phyloP scores from a whole-genome alignment of 2,329 filamentous ascomycete species.

The Hirsutella thompsonii region DNA sequence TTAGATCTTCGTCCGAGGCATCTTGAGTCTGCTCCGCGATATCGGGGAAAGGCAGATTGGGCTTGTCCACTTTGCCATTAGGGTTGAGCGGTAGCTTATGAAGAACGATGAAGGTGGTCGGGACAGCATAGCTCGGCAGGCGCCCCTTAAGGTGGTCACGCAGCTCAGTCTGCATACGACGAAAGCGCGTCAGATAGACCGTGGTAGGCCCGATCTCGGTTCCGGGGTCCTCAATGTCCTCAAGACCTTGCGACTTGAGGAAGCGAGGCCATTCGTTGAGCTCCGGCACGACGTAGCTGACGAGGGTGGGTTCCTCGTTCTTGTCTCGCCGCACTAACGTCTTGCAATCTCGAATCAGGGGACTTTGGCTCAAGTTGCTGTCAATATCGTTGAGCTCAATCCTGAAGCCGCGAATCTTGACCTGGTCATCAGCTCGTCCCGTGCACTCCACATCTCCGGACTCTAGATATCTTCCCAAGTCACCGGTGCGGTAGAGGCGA shows the following conservation, averaged over 20 bases:
- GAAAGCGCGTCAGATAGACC: conserved; percentile 31
- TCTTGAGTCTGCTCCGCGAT: conserved; percentile 45
- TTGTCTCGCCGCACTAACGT: conserved; percentile 51
- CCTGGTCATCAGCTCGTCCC: conserved; percentile 74
- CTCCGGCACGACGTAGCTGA: conserved; percentile 82
- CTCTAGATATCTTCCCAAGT: conserved; percentile 64
- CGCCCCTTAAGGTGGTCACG: conserved; percentile 59
- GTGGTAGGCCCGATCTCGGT: conserved; percentile 27
- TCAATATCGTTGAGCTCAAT: conserved; percentile 95
- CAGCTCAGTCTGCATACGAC: conserved; percentile 33
- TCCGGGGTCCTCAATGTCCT: conserved; percentile 42
- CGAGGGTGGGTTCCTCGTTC: conserved; percentile 61
- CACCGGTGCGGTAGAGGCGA: conserved; percentile 76
- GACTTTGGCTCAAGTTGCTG: conserved; percentile 61
- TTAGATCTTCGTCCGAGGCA: conserved; percentile 20
- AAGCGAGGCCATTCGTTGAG: conserved; percentile 58
- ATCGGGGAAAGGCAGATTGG: conserved; percentile 69
- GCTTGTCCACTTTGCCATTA: conserved; percentile 71
- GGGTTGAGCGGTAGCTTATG: conserved; percentile 54
- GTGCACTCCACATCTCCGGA: conserved; percentile 62
- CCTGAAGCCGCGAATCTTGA: conserved; percentile 92
- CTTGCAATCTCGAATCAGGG: conserved; percentile 69
- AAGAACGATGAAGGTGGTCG: conserved; percentile 20
- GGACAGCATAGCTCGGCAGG: conserved; percentile 20
- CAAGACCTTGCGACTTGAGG: conserved; percentile 40